Conservation (phyloP, 345 rosid species). For the Turnera subulata region DNA sequence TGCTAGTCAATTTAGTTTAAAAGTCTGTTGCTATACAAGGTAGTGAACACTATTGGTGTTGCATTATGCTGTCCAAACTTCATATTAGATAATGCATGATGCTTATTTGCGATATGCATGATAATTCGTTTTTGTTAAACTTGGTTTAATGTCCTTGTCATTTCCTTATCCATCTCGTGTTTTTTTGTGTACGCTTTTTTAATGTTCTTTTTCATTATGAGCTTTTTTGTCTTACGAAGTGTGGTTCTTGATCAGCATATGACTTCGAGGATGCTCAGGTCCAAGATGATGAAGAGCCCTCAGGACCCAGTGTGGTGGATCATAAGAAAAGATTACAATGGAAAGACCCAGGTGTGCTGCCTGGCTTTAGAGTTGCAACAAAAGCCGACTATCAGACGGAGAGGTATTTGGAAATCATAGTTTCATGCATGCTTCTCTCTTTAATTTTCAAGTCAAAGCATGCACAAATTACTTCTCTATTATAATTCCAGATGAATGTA, state of each 20-base stretch:
- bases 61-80: neutral
- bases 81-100: no score
- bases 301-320: conserved; percentile 40
- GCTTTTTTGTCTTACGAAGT: conserved; percentile 5
- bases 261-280: conserved; percentile 61
- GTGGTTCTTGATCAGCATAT: conserved; percentile 45
- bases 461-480: neutral
- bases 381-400: conserved; percentile 58
- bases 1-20: neutral
- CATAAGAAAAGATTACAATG: conserved; percentile 48
- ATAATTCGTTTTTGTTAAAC: neutral
- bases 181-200: neutral
- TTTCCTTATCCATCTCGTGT: neutral
- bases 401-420: conserved; percentile 47
- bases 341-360: conserved; percentile 61
- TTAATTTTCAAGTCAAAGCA: neutral
- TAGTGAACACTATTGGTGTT: neutral
- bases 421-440: conserved; percentile 1
- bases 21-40: neutral
- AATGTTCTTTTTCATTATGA: neutral
- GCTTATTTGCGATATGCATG: neutral
- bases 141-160: neutral
- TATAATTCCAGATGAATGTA: neutral
- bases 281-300: conserved; percentile 74
- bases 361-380: conserved; percentile 69